Evolutionary conservation across 2,329 filamentous ascomycete species (phyloP).

Genomic region (Allantophomopsis cytisporea): DNA sequence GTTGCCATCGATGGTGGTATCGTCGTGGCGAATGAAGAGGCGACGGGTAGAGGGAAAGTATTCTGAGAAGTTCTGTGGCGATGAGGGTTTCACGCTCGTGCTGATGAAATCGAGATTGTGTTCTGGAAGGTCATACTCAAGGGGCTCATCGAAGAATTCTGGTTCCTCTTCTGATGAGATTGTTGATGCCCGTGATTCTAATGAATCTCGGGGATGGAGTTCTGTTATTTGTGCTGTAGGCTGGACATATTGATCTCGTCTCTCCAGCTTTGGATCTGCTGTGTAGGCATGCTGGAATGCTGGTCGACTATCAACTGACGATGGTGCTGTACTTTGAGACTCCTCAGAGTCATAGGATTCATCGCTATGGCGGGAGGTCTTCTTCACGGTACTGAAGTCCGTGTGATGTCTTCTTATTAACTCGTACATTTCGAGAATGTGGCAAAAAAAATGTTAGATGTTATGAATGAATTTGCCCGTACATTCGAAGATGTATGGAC

Average conservation of each 20-base stretch:
- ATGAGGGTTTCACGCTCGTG: constrained; percentile 59
- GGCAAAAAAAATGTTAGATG: no score
- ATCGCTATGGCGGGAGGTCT: constrained; percentile 26
- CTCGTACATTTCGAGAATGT: no score
- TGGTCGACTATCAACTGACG: constrained; percentile 26
- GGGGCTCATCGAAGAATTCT: constrained; percentile 34
- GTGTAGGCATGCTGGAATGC: constrained; percentile 10
- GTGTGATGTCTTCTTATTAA: no score
- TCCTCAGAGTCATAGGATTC: constrained; percentile 23
- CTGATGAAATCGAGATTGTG: constrained; percentile 43
- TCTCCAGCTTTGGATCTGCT: constrained; percentile 8
- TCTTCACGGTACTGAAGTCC: constrained; percentile 1
- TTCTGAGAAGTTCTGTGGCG: constrained; percentile 66
- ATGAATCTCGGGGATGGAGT: constrained; percentile 18
- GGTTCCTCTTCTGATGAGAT: constrained; percentile 39
- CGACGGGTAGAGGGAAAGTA: constrained; percentile 79
- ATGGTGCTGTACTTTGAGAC: constrained; percentile 32
- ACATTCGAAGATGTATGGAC: no score
- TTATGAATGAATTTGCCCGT: no score
- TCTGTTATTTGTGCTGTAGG: background rate
- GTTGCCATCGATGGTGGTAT: constrained; percentile 81
- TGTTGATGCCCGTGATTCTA: constrained; percentile 69
- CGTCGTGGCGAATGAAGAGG: constrained; percentile 77
- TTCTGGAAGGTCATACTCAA: constrained; percentile 18
- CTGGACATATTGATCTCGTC: background rate